phyloP scores from a whole-genome alignment of 768 basidiomycete species.

The Coprinellus micaceus region DNA sequence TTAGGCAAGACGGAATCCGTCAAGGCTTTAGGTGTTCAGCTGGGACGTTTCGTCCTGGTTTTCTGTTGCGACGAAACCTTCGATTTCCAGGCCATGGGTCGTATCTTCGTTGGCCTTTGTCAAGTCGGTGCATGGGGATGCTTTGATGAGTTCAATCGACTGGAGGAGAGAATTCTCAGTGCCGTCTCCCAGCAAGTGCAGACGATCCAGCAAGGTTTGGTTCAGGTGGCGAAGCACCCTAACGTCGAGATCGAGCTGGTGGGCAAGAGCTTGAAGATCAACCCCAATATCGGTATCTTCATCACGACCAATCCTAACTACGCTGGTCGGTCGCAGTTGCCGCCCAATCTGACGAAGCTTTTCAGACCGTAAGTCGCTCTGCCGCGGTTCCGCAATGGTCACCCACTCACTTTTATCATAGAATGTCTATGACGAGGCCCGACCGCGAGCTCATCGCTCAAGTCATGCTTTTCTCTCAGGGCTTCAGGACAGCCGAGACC shows the following conservation, averaged over 20 bases:
- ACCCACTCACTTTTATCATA: slow-evolving; percentile 26
- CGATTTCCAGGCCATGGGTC: slow-evolving; percentile 99
- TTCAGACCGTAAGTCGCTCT: slow-evolving; percentile 77
- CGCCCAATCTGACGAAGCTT: slow-evolving; percentile 85
- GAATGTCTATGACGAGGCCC: slow-evolving; percentile 99
- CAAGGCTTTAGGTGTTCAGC: slow-evolving; percentile 95
- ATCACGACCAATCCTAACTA: slow-evolving; percentile 99
- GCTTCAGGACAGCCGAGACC: slow-evolving; percentile 95
- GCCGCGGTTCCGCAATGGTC: not conserved
- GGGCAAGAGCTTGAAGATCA: slow-evolving; percentile 90
- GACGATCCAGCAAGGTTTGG: slow-evolving; percentile 94
- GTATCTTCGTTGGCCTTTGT: slow-evolving; percentile 97
- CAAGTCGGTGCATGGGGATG: slow-evolving; percentile 99
- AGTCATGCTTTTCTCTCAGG: slow-evolving; percentile 99
- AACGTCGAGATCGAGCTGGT: slow-evolving; percentile 92
- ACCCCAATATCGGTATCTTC: slow-evolving; percentile 95
- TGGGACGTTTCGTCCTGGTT: slow-evolving; percentile 98
- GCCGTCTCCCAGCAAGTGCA: slow-evolving; percentile 99
- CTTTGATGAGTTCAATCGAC: slow-evolving; percentile 96
- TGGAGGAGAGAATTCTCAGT: slow-evolving; percentile 96
- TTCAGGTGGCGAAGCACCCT: slow-evolving; percentile 76
- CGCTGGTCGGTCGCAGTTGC: slow-evolving; percentile 90
- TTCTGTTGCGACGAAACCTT: slow-evolving; percentile 99
- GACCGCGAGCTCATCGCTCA: slow-evolving; percentile 98
- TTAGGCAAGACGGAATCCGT: slow-evolving; percentile 98